phyloP scores from a whole-genome alignment of 176 grass and related monocot species.

The Oryza australiensis region DNA sequence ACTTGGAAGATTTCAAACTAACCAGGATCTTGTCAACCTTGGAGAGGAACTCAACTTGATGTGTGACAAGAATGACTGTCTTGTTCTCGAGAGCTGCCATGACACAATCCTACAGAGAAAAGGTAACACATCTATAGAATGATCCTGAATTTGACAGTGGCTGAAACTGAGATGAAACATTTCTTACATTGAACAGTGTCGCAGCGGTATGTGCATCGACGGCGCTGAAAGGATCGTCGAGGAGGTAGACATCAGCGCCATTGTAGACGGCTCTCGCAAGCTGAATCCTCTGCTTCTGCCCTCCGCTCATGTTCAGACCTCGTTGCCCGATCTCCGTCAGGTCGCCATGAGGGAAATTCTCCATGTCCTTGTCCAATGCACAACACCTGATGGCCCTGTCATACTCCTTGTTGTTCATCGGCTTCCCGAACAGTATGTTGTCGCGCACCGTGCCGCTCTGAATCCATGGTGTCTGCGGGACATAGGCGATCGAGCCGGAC shows the following conservation, averaged over 20 bases:
- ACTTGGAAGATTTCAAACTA: conserved; percentile 18
- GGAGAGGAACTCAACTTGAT: conserved; percentile 90
- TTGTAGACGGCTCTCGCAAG: conserved; percentile 69
- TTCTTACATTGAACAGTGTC: conserved; percentile 69
- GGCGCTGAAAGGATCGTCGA: conserved; percentile 84
- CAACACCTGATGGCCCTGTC: conserved; percentile 63
- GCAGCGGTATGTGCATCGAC: conserved; percentile 76
- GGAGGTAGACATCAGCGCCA: conserved; percentile 60
- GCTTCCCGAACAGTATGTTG: conserved; percentile 81
- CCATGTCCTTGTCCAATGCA: conserved; percentile 76
- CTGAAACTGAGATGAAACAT: not conserved
- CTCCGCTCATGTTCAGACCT: conserved; percentile 83
- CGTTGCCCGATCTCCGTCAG: conserved; percentile 70
- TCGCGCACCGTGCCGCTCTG: conserved; percentile 72
- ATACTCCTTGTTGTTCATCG: conserved; percentile 52
- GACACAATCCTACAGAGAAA: conserved; percentile 61
- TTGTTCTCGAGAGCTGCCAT: conserved; percentile 64
- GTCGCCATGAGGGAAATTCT: conserved; percentile 64
- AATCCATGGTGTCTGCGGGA: conserved; percentile 79
- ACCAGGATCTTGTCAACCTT: conserved; percentile 84
- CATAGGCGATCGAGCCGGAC: conserved; percentile 57
- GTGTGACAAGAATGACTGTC: conserved; percentile 84
- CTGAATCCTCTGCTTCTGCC: conserved; percentile 88
- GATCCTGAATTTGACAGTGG: not conserved
- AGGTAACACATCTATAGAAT: not conserved